Base-by-base conservation (phyloP, 441 rosid species). In the Corymbia calophylla region DNA sequence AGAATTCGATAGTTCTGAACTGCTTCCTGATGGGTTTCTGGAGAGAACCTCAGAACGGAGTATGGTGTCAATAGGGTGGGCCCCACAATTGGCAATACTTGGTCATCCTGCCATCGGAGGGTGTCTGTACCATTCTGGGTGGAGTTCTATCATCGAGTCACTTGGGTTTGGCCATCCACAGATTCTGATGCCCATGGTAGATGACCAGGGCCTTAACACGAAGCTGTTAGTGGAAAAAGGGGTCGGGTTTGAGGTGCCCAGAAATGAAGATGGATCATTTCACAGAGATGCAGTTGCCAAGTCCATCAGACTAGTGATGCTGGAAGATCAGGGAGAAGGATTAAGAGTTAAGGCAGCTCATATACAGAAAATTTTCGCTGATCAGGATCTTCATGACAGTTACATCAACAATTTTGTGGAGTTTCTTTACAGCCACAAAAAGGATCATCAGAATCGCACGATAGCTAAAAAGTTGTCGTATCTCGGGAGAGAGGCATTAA, bases 101-200 rank as follows among this genome's bases (percentile, higher is more conserved):
- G 89, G 88, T 58, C 88, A 90, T 82, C 87, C 91, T 35, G 91
- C 90, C 18, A 86, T 90, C 12, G 91, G 91, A 86, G 91, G 91
- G 68, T 90, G 91, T 29, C 88, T 90, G 29, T 90, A 88, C 64
- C 90, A 90, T 88, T 88, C 91, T 8, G 91, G 91, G 51, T 90
- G 90, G 88, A 90, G 90, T 73, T 86, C 88, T 29, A 90, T 88
- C 39, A 87, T 90, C 3, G 91, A 90, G 90, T 85, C 91, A 1
- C 87, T 90, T 15, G 91, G 91, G 13, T 90, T 86, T 35, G 91
- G 91, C 47, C 88, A 84, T 58, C 91, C 90, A n/a, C 91, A 90
- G 84, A 73, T 90, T 73, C 84, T 77, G 88, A 88, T 88, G 87
- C 91, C 91, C 60, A 90, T 88, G 90, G 91, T 90, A 73, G 91